phyloP scores from a whole-genome alignment of 306 rosid species.

The Lagenaria siceraria region DNA sequence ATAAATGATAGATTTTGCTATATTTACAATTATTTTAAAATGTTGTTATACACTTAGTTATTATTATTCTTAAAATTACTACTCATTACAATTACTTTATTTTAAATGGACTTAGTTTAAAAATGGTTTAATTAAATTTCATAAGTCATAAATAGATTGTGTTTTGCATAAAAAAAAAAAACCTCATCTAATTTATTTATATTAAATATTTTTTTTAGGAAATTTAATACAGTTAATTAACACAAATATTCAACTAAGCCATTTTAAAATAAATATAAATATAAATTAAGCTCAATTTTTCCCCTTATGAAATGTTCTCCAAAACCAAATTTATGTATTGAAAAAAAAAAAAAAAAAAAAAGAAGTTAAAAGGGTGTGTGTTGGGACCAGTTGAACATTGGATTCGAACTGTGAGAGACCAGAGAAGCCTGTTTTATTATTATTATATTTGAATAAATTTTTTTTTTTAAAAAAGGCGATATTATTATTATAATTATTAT shows the following conservation, averaged over 20 bases:
- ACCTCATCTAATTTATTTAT: too few species aligned
- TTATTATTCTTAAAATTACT: too few species aligned
- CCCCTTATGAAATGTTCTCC: not conserved
- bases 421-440: not conserved
- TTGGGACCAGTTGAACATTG: not conserved
- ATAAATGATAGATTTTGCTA: too few species aligned
- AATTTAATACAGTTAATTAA: too few species aligned
- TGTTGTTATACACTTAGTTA: too few species aligned
- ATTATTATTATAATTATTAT: not conserved
- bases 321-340: not conserved
- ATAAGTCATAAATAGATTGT: not conserved
- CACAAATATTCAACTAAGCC: too few species aligned
- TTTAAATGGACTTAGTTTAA: not conserved
- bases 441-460: not conserved
- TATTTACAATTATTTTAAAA: too few species aligned
- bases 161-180: not conserved
- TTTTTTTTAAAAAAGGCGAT: not conserved
- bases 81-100: too few species aligned
- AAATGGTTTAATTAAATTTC: not conserved
- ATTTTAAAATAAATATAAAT: too few species aligned
- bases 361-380: not conserved
- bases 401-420: not conserved
- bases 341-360: not conserved
- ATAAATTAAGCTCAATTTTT: not conserved
- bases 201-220: too few species aligned